Conservation (phyloP, 345 rosid genomes). For the Microcos paniculata region DNA sequence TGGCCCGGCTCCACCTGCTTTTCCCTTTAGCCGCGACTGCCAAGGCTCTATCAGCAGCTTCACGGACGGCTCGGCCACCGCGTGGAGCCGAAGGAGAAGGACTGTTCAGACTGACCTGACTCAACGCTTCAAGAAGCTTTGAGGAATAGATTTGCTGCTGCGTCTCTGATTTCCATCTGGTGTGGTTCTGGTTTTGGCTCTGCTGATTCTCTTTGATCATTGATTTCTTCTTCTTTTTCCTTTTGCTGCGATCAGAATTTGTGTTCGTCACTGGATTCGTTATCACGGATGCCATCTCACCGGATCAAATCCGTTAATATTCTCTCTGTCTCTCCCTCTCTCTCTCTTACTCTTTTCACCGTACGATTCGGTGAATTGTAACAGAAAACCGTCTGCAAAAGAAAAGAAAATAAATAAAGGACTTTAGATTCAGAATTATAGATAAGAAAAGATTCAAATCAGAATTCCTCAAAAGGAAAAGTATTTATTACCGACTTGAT, state of each 20-base stretch:
- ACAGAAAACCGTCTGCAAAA: conserved; percentile 1
- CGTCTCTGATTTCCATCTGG: conserved; percentile 77
- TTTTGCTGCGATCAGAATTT: conserved; percentile 39
- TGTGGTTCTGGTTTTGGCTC: conserved; percentile 27
- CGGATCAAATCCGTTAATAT: conserved; percentile 8
- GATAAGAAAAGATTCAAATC: neutral
- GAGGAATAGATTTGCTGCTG: conserved; percentile 84
- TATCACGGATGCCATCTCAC: conserved; percentile 18
- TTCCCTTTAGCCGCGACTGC: conserved; percentile 86
- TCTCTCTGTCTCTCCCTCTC: conserved; percentile 3
- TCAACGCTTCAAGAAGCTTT: conserved; percentile 68
- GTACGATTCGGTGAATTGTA: conserved; percentile 12
- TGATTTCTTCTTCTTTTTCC: conserved; percentile 68
- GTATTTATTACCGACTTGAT: neutral
- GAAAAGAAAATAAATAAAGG: neutral
- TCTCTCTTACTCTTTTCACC: conserved; percentile 6
- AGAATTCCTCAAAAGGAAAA: neutral
- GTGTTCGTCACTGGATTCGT: conserved; percentile 17
- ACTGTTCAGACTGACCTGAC: conserved; percentile 43
- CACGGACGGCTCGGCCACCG: conserved; percentile 68
- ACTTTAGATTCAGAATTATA: neutral
- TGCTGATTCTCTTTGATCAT: conserved; percentile 25
- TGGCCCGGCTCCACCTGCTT: conserved; percentile 93
- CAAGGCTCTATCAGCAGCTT: conserved; percentile 77
- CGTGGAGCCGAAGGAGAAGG: conserved; percentile 47